Evolutionary conservation across 164 flowering plant species (phyloP), one percentile per base, ranked within the genome.

Genomic region (Vitis riparia): DNA sequence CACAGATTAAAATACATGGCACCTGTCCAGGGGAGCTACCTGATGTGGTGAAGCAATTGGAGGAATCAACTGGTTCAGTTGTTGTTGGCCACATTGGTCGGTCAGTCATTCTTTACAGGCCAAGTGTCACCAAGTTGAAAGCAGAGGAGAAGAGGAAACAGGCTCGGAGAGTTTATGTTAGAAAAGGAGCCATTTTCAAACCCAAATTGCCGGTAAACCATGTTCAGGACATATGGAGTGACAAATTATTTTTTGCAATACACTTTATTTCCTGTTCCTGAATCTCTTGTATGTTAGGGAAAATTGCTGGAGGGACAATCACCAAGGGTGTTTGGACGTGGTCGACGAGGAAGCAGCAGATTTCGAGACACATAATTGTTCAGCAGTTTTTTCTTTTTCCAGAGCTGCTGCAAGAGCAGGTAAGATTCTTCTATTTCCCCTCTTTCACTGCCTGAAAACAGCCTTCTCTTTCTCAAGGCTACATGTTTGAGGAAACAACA

Each of bases 41-140:
- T 63, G 97, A 92, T 73, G 97, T 82, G 74, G 88, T 92, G 71
- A 86, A 77, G 69, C 88, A 84, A 60, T 75, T 92, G 70, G 97
- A 92, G 81, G 76, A 77, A 78, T 71, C 81, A 16, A 91, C 97
- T 66, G 89, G 94, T 58, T 91, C 99, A 0, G 94, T 91, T 37
- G 91, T 82, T 13, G 90, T 95, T 75, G 81, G 92, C 58, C 91
- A 86, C 78, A 91, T 95, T 66, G 97, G 98, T 12, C 80, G 96
- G 52, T 76, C 97, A 15, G 87, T 91, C 69, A 92, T 95, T 72
- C 79, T 91, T 27, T 95, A 95, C 80, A 76, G 94, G 72, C 99
- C 99, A 11, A 95, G 98, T 75, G 61, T 90, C 51, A 79, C 87
- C 61, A 92, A 91, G 76, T 15, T 91, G 85, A 83, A 87, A 78